These are phyloP conservation scores for Cercospora sp. DNA, from an alignment of 2,329 filamentous ascomycete genomes.

Conservation along the genomic window DNA sequence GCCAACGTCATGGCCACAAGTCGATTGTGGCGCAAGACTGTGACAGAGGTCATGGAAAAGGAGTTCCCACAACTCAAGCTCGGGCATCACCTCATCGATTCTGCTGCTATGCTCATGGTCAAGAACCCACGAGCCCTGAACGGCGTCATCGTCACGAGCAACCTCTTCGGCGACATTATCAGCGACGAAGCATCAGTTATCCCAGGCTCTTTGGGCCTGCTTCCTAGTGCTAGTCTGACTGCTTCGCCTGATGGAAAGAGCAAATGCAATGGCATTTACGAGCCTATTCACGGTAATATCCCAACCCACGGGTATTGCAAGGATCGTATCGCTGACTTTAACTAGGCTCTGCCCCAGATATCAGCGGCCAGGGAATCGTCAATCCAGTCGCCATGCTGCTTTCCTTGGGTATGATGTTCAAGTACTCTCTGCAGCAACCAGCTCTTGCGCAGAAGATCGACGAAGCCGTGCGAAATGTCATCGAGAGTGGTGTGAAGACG, in stretches of 20 bases:
- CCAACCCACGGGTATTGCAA: not conserved
- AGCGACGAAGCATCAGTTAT: constrained; percentile 94
- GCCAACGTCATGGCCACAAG: constrained; percentile 93
- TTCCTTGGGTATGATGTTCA: constrained; percentile 92
- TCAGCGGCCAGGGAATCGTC: constrained; percentile 78
- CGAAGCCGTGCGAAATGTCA: constrained; percentile 73
- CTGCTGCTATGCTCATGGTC: constrained; percentile 95
- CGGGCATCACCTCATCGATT: constrained; percentile 90
- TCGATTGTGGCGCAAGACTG: constrained; percentile 83
- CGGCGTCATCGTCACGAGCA: constrained; percentile 88
- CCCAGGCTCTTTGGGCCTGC: constrained; percentile 81
- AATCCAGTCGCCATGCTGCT: constrained; percentile 91
- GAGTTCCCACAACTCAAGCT: constrained; percentile 87
- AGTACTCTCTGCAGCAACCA: constrained; percentile 82
- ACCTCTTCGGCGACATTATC: constrained; percentile 95
- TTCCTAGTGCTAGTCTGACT: constrained; percentile 84
- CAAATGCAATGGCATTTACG: constrained; percentile 91
- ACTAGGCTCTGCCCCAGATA: constrained; percentile 80
- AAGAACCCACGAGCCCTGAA: constrained; percentile 89
- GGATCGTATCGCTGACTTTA: constrained; percentile 5
- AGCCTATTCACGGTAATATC: constrained; percentile 87
- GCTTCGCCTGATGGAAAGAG: constrained; percentile 82
- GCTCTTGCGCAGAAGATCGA: constrained; percentile 78
- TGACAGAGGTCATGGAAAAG: constrained; percentile 77
- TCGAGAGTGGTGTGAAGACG: constrained; percentile 77